Conservation (phyloP, 306 rosid genomes). For the Argentina anserina region DNA sequence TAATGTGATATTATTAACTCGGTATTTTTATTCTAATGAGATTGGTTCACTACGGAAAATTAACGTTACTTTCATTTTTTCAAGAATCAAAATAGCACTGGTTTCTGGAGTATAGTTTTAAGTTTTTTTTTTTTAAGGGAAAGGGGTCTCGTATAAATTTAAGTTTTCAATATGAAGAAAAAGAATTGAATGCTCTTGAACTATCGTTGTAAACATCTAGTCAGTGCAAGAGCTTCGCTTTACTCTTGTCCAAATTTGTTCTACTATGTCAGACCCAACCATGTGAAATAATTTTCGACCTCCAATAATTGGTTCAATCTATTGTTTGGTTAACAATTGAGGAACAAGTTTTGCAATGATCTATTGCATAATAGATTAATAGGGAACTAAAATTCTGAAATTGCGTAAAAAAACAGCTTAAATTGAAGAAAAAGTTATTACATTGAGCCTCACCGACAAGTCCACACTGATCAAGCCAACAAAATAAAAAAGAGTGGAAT, state of each 20-base stretch:
- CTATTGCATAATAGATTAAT: not conserved
- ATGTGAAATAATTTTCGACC: too few species aligned
- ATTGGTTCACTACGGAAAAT: too few species aligned
- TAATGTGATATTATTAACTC: too few species aligned
- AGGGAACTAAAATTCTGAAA: not conserved
- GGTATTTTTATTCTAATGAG: too few species aligned
- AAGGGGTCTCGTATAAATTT: too few species aligned
- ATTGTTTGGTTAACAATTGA: not conserved
- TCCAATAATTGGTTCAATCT: too few species aligned
- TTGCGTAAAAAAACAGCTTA: not conserved
- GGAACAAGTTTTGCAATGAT: not conserved
- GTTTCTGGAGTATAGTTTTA: too few species aligned
- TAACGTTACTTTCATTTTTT: too few species aligned
- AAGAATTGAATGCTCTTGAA: not conserved
- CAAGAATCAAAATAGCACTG: too few species aligned
- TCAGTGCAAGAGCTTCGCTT: not conserved
- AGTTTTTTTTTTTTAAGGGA: too few species aligned
- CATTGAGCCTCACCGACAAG: not conserved
- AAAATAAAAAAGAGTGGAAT: not conserved
- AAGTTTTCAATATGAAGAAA: too few species aligned
- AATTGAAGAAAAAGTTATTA: not conserved
- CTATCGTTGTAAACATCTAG: not conserved
- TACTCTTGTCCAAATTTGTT: not conserved
- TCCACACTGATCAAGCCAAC: not conserved
- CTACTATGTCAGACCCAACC: too few species aligned